phyloP scores from a whole-genome alignment of 2,329 filamentous ascomycete genomes.

The Fusarium mexicanum region DNA sequence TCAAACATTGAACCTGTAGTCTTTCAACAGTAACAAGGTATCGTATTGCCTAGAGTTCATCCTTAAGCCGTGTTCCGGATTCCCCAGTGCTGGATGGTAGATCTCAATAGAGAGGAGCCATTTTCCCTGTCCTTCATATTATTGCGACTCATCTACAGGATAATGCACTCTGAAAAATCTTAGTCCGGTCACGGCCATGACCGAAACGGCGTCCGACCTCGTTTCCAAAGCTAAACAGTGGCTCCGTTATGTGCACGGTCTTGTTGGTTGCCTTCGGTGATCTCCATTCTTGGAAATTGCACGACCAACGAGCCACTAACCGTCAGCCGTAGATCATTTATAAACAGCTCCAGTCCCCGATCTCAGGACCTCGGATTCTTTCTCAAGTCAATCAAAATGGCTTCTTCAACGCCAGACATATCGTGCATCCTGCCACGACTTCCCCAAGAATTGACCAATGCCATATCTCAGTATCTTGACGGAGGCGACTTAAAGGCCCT shows the following conservation, averaged over 20 bases:
- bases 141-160: fast-evolving
- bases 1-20: fast-evolving
- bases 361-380: not conserved
- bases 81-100: not conserved
- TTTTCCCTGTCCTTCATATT: fast-evolving
- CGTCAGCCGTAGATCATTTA: not conserved
- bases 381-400: not conserved
- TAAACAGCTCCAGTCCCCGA: not conserved
- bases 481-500: not conserved
- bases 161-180: not conserved
- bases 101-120: not conserved
- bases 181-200: not conserved
- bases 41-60: fast-evolving
- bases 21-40: not conserved
- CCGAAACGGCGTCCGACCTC: fast-evolving
- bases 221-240: not conserved
- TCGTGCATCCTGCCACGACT: not conserved
- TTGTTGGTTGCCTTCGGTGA: not conserved
- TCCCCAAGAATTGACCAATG: not conserved
- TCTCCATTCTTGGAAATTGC: not conserved
- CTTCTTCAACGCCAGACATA: not conserved
- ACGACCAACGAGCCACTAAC: not conserved
- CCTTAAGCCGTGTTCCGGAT: fast-evolving
- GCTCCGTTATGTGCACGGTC: not conserved
- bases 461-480: not conserved